A percentile compares a stretch with the other conserved stretches of the same genome.
phyloP scores from a whole-genome alignment of 768 basidiomycete species.

The Amanita rubescens region DNA sequence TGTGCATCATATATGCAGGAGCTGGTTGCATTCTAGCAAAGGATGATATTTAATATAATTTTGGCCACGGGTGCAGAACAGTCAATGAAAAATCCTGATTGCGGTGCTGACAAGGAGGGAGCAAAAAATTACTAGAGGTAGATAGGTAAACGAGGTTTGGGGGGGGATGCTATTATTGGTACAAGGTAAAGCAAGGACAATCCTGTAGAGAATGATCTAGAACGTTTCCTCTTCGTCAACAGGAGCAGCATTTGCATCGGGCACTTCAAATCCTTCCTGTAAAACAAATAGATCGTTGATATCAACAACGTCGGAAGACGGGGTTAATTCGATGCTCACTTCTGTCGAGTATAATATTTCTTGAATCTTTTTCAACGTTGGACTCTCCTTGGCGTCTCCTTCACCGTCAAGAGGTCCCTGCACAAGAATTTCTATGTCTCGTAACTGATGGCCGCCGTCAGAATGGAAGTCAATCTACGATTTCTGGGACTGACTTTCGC shows the following conservation, averaged over 20 bases:
- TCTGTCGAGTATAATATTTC: conserved; percentile 93
- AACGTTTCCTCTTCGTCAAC: conserved; percentile 83
- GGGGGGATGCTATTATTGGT: conserved; percentile 9
- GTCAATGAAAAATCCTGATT: background rate
- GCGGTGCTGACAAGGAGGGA: background rate
- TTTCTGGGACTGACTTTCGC: conserved; percentile 61
- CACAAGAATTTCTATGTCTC: conserved; percentile 92
- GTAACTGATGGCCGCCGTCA: conserved; percentile 45
- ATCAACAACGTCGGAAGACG: conserved; percentile 5
- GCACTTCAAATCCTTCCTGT: conserved; percentile 92
- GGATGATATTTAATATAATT: no score
- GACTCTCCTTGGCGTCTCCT: conserved; percentile 44
- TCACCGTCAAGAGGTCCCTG: conserved; percentile 74
- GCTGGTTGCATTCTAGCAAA: no score
- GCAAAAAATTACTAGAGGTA: background rate
- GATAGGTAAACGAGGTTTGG: background rate
- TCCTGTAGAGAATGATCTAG: conserved; percentile 18
- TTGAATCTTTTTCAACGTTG: conserved; percentile 71
- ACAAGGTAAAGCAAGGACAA: conserved; percentile 4
- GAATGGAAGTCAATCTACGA: background rate
- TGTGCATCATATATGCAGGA: no score
- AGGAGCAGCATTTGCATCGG: conserved; percentile 40
- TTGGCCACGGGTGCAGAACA: background rate
- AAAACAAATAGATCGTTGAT: background rate
- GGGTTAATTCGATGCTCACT: conserved; percentile 37